Conservation (phyloP, 345 rosid genomes). For the Sisymbrium irio region DNA sequence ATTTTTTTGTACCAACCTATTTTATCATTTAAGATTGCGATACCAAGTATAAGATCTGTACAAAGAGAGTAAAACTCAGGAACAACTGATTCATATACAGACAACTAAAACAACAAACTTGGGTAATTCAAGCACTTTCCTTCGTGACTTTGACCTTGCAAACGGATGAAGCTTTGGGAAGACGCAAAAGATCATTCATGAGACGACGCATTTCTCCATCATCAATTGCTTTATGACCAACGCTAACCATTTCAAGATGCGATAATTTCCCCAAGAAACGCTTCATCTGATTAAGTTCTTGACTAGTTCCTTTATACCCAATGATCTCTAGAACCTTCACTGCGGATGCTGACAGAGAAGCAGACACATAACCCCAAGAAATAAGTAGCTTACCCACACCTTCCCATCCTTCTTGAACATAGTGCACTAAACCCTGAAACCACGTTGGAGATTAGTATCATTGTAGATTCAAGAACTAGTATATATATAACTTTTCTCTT, state of each 20-base stretch:
- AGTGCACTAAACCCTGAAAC: slow-evolving; percentile 23
- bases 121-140: neutral
- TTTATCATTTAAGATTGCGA: neutral
- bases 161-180: slow-evolving; percentile 18
- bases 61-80: neutral
- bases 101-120: neutral
- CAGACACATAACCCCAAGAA: slow-evolving; percentile 2
- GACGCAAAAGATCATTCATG: slow-evolving; percentile 11
- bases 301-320: slow-evolving; percentile 22
- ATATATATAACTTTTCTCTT: neutral
- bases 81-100: neutral
- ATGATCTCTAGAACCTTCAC: slow-evolving; percentile 15
- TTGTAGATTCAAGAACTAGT: neutral
- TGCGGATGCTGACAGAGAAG: slow-evolving; percentile 17
- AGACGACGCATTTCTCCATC: neutral
- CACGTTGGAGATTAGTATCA: neutral
- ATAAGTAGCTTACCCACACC: neutral
- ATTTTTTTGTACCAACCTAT: neutral
- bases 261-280: slow-evolving; percentile 8
- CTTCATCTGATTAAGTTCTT: slow-evolving; percentile 1
- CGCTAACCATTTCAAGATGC: slow-evolving; percentile 15
- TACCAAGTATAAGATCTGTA: neutral
- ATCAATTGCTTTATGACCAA: neutral
- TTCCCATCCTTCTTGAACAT: slow-evolving; percentile 17
- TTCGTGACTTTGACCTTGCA: slow-evolving; percentile 6